phyloP scores from a whole-genome alignment of 129 eudicot genomes.

The Erigeron canadensis region DNA sequence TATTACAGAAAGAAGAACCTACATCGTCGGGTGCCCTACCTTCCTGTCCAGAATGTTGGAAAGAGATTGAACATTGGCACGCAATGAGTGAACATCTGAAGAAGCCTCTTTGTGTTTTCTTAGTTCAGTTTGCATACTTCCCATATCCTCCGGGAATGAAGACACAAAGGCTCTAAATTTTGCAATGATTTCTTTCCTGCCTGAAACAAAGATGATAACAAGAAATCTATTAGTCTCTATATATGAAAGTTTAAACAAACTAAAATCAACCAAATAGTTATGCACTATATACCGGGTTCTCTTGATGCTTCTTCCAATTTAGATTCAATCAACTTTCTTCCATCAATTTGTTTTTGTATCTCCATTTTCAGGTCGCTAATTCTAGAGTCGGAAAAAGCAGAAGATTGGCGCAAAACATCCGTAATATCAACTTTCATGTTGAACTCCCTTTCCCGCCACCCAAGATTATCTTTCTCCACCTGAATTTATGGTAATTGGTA shows the following conservation, averaged over 20 bases:
- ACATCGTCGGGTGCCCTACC: constrained; percentile 41
- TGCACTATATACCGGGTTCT: constrained; percentile 63
- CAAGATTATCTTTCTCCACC: constrained; percentile 83
- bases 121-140: constrained; percentile 72
- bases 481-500: constrained; percentile 25
- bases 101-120: constrained; percentile 82
- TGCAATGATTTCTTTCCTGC: constrained; percentile 86
- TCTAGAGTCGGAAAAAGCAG: constrained; percentile 55
- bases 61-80: constrained; percentile 87
- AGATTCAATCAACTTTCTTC: constrained; percentile 51
- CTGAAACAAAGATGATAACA: constrained; percentile 39
- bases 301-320: constrained; percentile 76
- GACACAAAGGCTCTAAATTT: constrained; percentile 78
- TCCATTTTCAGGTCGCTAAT: constrained; percentile 61
- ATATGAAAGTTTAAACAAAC: background rate
- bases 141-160: constrained; percentile 83
- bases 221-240: constrained; percentile 9
- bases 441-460: constrained; percentile 83
- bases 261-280: constrained; percentile 16
- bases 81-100: constrained; percentile 66
- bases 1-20: background rate
- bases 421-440: constrained; percentile 56
- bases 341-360: constrained; percentile 55
- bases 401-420: constrained; percentile 64
- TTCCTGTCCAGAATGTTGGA: constrained; percentile 56